Base-by-base conservation (phyloP, 2,329 filamentous ascomycete genomes). In the Calonectria montana region DNA sequence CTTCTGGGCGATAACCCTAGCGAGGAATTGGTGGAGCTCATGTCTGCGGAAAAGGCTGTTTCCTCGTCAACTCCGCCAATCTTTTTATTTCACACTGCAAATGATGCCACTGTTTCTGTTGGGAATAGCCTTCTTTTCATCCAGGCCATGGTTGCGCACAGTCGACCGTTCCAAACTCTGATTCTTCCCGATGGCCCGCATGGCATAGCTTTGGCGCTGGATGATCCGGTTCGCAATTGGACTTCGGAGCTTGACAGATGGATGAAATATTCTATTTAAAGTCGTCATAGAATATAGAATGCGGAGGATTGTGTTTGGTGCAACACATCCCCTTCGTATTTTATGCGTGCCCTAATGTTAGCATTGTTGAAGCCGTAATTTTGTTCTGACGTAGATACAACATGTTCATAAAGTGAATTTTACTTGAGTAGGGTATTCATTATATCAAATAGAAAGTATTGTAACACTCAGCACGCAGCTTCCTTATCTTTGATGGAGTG, bases 31-130 rank as follows among this genome's bases (percentile, higher is more conserved):
- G 43, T 73, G 3, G 57, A 23, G n/a, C 55, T 63, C 0, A 70
- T 76, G 2, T 76, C 74, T 0, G 74, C 68, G 0, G 74, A 76
- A 4, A 72, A 76, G 8, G 35, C 69, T 4, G 74, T 76, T 8
- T 70, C 74, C 0, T 21, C 53, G 1, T 68, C 68, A 18, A 76
- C 74, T 0, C 74, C 74, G 0, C 72, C 72, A 0, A 76, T 74
- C 0, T 74, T 76, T 35, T 45, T 76, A 6, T 76, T 76, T 27
- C 74, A 76, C 45, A 76, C 74, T 8, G 75, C 74, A 0, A 41
- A 76, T 12, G 74, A 76, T 12, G 53, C 35, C 21, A 31, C 68
- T 2, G 74, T 76, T 1, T 74, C 74, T 1, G 74, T 76, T 10
- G 66, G 73, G 3, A 76, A 76, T 2, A 74, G 69, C 0, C 69